Conservation (phyloP, 352 stramenopile species). For the Pythium diclinum region DNA sequence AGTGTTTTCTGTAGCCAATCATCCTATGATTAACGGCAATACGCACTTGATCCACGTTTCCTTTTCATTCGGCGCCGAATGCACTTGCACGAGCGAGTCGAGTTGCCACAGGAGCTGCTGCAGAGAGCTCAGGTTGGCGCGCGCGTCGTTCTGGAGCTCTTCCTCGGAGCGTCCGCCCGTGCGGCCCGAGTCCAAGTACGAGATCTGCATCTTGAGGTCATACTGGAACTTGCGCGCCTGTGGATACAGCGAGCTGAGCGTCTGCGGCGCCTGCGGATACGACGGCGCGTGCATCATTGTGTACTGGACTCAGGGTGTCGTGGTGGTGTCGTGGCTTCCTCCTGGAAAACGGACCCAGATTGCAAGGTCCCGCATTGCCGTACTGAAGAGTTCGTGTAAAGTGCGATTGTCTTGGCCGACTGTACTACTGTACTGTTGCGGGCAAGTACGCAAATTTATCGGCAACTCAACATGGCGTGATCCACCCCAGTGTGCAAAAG, state of each 20-base stretch:
- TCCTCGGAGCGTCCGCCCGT: slow-evolving; percentile 47
- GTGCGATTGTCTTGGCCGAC: neutral
- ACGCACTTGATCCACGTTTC: slow-evolving; percentile 77
- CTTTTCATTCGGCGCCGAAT: slow-evolving; percentile 41
- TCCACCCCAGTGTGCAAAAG: neutral
- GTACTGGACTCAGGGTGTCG: too few species aligned
- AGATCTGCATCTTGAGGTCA: slow-evolving; percentile 89
- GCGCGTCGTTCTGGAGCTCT: slow-evolving; percentile 64
- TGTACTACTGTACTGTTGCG: neutral
- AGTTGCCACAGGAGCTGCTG: slow-evolving; percentile 80
- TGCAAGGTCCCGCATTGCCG: neutral
- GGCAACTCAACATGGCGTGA: too few species aligned
- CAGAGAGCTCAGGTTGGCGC: slow-evolving; percentile 65
- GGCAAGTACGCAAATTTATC: neutral
- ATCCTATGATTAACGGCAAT: neutral
- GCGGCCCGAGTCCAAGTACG: slow-evolving; percentile 70
- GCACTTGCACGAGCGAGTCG: slow-evolving; percentile 74
- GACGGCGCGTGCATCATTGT: slow-evolving; percentile 1
- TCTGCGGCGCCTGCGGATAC: slow-evolving; percentile 29
- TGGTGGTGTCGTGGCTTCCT: slow-evolving; percentile 1
- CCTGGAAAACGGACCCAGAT: neutral
- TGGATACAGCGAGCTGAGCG: slow-evolving; percentile 71
- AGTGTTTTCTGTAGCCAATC: neutral
- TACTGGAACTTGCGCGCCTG: slow-evolving; percentile 84
- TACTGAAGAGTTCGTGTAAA: neutral